phyloP scores from a whole-genome alignment of 768 basidiomycete species.

The Lyophyllum decastes region DNA sequence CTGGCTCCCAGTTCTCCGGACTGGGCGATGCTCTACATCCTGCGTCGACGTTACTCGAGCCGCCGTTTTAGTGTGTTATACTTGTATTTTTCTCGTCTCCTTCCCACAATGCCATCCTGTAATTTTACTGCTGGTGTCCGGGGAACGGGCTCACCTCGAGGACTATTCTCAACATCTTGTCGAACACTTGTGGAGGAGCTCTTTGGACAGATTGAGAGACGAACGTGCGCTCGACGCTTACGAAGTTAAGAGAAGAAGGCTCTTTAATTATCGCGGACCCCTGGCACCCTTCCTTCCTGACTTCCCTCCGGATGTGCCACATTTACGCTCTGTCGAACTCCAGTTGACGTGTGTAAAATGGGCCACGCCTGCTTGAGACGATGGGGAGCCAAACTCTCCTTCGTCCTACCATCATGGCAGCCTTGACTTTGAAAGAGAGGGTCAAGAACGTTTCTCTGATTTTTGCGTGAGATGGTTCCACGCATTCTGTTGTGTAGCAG shows the following conservation, averaged over 20 bases:
- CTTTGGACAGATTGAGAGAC: not conserved
- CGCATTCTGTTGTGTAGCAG: not conserved
- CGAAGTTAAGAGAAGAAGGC: too few species aligned
- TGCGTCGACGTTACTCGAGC: not conserved
- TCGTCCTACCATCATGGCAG: too few species aligned
- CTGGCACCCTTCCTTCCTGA: not conserved
- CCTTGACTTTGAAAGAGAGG: too few species aligned
- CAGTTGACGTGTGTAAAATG: too few species aligned
- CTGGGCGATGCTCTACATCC: not conserved
- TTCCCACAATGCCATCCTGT: not conserved
- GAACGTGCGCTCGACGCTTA: not conserved
- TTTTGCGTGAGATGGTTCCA: conserved; percentile 61
- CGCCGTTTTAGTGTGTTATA: not conserved
- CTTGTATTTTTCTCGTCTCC: not conserved
- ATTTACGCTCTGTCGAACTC: too few species aligned
- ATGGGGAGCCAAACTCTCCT: too few species aligned
- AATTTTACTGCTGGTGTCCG: not conserved
- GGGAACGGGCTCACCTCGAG: too few species aligned
- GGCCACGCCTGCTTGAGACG: too few species aligned
- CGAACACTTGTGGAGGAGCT: too few species aligned
- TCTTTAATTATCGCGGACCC: not conserved
- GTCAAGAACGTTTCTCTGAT: conserved; percentile 70
- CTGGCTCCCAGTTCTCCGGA: not conserved
- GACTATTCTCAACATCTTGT: too few species aligned
- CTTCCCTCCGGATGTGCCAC: not conserved